These are phyloP conservation scores for Clavispora vitiphila DNA, from an alignment of 805 yeast species.

Conservation along the genomic window DNA sequence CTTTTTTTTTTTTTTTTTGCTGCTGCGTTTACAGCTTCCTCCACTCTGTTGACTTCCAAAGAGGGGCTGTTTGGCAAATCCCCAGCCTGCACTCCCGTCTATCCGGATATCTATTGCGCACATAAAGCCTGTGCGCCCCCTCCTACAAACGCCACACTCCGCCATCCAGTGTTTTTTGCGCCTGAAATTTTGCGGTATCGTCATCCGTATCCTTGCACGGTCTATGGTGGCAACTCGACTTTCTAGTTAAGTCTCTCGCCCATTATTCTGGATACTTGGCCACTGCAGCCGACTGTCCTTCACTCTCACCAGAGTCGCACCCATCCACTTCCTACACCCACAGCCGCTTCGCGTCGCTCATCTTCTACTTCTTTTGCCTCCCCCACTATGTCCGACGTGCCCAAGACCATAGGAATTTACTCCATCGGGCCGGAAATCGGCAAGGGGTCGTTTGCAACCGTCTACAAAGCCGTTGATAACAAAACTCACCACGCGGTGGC, in stretches of 20 bases:
- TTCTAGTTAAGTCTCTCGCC: neutral
- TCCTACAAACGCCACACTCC: neutral
- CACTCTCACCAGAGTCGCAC: neutral
- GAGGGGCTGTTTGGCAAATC: neutral
- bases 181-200: neutral
- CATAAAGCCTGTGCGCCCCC: neutral
- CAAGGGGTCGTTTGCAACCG: conserved; percentile 93
- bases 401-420: conserved; percentile 39
- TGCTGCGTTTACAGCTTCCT: neutral
- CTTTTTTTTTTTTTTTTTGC: neutral
- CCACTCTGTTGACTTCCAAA: neutral
- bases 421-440: conserved; percentile 83
- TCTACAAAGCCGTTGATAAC: conserved; percentile 72
- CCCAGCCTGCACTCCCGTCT: neutral
- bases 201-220: neutral
- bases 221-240: neutral
- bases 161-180: neutral
- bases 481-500: conserved; percentile 65
- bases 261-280: neutral
- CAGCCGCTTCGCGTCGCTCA: neutral
- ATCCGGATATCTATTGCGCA: neutral
- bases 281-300: neutral
- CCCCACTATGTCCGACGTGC: neutral
- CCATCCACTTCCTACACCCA: neutral
- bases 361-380: neutral